Evolutionary conservation across 176 grass and related monocot species (phyloP), one percentile per base, ranked within the genome.

Genomic region (Ensete glaucum): DNA sequence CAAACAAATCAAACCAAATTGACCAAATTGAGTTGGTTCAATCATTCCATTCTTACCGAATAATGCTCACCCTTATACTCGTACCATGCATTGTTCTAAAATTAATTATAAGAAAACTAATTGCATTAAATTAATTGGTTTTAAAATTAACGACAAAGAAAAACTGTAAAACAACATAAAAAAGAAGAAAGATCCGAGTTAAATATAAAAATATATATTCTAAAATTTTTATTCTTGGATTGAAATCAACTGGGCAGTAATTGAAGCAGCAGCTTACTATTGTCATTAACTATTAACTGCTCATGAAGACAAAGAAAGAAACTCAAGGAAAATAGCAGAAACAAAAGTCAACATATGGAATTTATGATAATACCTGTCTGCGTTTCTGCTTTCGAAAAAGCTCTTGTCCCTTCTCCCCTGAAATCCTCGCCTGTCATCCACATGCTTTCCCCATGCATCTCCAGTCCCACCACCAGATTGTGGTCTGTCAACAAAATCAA

Each of bases 341-440:
- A 50, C 48, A 21, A 2, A 13, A 51, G 34, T 1, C 13, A 8
- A 51, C 16, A 68, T 1, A 16, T 17, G 66, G 29, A 49, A 19
- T 65, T 48, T 43, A 68, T 10, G 25, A 73, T 15, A 15, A 15
- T 73, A 91, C 95, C 95, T 89, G 85, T 87, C 86, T 54, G 74
- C 77, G 75, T 78, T 78, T 77, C 72, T 71, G 74, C 80, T 77
- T 74, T 85, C 84, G 84, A 89, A 85, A 63, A 86, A 82, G 24
- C 84, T 77, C 74, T 82, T 91, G 56, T 91, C 90, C 76, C 82
- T 83, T 66, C 54, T 76, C 67, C 95, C 88, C 72, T 88, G 90
- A 84, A 94, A 99, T 73, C 91, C 90, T 82, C 90, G 91, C 82
- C 85, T 93, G 79, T 90, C 90, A 79, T 99, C 88, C 50, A 81